phyloP scores from a whole-genome alignment of 129 eudicot species.

The Logfia minima region DNA sequence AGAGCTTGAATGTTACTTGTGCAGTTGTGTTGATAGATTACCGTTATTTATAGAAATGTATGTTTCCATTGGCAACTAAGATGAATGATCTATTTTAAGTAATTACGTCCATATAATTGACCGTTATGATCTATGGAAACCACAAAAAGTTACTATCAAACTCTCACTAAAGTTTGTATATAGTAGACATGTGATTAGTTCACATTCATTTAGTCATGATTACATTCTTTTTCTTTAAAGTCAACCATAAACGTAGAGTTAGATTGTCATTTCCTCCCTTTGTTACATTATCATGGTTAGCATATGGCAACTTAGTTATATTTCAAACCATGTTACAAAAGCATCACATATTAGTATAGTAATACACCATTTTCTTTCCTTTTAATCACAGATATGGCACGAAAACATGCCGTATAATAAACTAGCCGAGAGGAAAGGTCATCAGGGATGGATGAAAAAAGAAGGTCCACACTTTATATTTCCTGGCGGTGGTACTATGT shows the following conservation, averaged over 20 bases:
- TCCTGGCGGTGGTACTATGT: slow-evolving; percentile 99
- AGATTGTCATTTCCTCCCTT: not conserved
- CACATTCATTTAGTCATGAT: slow-evolving; percentile 6
- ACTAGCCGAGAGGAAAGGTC: slow-evolving; percentile 94
- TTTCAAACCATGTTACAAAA: slow-evolving; percentile 7
- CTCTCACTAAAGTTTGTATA: not conserved
- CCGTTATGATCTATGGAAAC: not conserved
- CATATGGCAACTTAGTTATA: not conserved
- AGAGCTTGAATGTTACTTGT: slow-evolving; percentile 7
- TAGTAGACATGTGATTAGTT: slow-evolving; percentile 8
- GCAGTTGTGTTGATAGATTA: not conserved
- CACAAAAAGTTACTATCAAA: slow-evolving; percentile 12
- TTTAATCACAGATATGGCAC: slow-evolving; percentile 77
- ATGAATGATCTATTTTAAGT: slow-evolving; percentile 3
- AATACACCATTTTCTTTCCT: not conserved
- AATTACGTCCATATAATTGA: not conserved
- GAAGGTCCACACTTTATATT: slow-evolving; percentile 88
- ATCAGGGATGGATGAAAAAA: slow-evolving; percentile 98
- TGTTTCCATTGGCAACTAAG: not conserved
- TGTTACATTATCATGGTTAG: slow-evolving; percentile 14
- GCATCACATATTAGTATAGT: not conserved
- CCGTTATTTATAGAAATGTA: not conserved
- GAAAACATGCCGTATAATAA: slow-evolving; percentile 96
- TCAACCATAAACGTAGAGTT: not conserved
- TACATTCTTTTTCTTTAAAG: not conserved